phyloP scores from a whole-genome alignment of 176 grass and related monocot species.

The Lolium multiflorum region DNA sequence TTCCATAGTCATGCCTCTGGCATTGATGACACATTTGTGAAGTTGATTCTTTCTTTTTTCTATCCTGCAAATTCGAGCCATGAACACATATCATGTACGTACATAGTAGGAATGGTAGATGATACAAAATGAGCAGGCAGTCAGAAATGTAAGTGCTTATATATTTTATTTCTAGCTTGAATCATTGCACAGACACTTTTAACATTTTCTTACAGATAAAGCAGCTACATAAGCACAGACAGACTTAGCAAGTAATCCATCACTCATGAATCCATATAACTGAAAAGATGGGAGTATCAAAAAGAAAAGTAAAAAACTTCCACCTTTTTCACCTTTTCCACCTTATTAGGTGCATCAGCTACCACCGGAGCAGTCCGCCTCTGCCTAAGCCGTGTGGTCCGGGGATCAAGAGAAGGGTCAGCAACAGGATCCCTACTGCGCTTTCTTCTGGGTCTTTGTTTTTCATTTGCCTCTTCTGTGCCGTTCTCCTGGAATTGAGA shows the following conservation, averaged over 20 bases:
- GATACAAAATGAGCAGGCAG: neutral
- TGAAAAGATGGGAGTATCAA: neutral
- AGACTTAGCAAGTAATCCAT: neutral
- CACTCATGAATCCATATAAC: neutral
- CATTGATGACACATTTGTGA: constrained; percentile 82
- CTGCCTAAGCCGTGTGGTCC: neutral
- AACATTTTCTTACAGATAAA: too few relatives aligned
- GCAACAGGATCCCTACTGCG: constrained; percentile 23
- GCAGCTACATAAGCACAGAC: neutral
- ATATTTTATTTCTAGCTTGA: too few relatives aligned
- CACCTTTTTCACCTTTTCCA: constrained; percentile 34
- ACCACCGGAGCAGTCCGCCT: neutral
- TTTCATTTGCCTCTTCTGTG: neutral
- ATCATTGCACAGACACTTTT: too few relatives aligned
- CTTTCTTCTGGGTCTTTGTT: neutral
- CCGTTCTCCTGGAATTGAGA: constrained; percentile 5
- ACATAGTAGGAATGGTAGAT: neutral
- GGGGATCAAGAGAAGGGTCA: constrained; percentile 6
- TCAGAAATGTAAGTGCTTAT: neutral
- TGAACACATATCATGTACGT: neutral
- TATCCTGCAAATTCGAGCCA: constrained; percentile 26
- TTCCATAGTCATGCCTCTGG: constrained; percentile 66
- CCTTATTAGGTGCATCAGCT: constrained; percentile 7
- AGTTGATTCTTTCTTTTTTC: neutral
- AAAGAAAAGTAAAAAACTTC: neutral